phyloP scores from a whole-genome alignment of 306 rosid species.

The Lithocarpus polystachyus region DNA sequence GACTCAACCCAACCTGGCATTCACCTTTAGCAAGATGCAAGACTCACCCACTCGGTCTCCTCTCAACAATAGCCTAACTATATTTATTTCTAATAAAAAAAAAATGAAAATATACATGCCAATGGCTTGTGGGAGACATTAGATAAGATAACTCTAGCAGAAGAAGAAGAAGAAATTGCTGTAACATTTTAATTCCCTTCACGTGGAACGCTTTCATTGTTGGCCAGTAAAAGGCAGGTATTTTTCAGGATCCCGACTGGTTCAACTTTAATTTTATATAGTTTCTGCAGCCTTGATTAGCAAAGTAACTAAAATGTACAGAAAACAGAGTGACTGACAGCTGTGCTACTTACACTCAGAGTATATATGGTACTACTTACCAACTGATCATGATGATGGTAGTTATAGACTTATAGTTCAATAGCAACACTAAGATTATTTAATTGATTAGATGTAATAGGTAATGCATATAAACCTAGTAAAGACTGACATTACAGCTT shows the following conservation, averaged over 20 bases:
- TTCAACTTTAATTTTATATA: neutral
- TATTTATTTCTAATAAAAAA: too few species aligned
- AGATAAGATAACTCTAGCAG: too few species aligned
- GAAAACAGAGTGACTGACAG: neutral
- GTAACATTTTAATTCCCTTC: too few species aligned
- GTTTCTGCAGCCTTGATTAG: constrained; percentile 1
- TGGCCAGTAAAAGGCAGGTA: too few species aligned
- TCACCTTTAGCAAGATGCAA: too few species aligned
- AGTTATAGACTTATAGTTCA: constrained; percentile 1
- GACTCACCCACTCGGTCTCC: too few species aligned
- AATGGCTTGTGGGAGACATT: too few species aligned
- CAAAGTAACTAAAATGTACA: neutral
- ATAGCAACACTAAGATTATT: constrained; percentile 14
- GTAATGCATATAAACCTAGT: constrained; percentile 21
- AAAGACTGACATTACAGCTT: constrained; percentile 18
- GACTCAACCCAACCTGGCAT: too few species aligned
- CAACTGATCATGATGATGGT: constrained; percentile 21
- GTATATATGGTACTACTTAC: constrained; percentile 13
- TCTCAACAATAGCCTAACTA: too few species aligned
- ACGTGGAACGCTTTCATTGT: neutral
- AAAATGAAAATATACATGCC: too few species aligned
- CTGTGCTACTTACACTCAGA: constrained; percentile 3
- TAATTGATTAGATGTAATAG: constrained; percentile 15
- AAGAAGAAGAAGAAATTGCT: too few species aligned
- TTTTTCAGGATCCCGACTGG: neutral